Evolutionary conservation across 2,329 filamentous ascomycete genomes (phyloP).

Genomic region (Mollisia scopiformis): DNA sequence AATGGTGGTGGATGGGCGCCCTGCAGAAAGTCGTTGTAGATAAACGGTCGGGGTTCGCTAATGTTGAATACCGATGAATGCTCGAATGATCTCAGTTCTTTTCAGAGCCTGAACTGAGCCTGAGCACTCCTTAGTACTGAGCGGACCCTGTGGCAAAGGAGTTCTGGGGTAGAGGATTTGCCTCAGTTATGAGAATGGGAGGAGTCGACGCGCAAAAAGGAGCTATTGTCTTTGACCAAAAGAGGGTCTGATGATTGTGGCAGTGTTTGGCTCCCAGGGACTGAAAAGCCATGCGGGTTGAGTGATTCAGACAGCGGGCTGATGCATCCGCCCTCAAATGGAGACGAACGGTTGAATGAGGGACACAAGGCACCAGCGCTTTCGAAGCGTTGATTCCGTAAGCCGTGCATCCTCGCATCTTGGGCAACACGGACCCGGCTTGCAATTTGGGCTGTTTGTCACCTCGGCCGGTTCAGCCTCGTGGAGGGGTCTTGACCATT

Average conservation of each 20-base stretch:
- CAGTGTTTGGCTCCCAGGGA: background rate
- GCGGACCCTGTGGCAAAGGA: background rate
- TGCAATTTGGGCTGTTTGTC: too few relatives aligned
- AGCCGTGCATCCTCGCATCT: constrained; percentile 1
- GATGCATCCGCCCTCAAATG: constrained; percentile 1
- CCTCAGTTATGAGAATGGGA: background rate
- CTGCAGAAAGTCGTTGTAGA: background rate
- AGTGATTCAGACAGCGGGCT: constrained; percentile 16
- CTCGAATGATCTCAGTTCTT: background rate
- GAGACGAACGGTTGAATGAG: background rate
- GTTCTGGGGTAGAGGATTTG: background rate
- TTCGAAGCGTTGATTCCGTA: constrained; percentile 15
- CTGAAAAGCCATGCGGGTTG: background rate
- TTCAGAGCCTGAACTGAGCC: background rate
- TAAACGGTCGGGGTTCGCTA: constrained; percentile 1
- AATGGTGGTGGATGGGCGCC: background rate
- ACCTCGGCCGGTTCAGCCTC: constrained; percentile 23
- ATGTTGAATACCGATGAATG: background rate
- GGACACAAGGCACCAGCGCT: constrained; percentile 17
- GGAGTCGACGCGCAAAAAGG: background rate
- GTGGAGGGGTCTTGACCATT: constrained; percentile 7
- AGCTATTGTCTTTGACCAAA: background rate
- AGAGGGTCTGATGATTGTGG: constrained; percentile 3
- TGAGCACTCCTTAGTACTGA: background rate
- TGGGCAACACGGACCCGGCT: too few relatives aligned